Evolutionary conservation across 768 basidiomycete species (phyloP).

Genomic region (Cystofilobasidium capitatum): DNA sequence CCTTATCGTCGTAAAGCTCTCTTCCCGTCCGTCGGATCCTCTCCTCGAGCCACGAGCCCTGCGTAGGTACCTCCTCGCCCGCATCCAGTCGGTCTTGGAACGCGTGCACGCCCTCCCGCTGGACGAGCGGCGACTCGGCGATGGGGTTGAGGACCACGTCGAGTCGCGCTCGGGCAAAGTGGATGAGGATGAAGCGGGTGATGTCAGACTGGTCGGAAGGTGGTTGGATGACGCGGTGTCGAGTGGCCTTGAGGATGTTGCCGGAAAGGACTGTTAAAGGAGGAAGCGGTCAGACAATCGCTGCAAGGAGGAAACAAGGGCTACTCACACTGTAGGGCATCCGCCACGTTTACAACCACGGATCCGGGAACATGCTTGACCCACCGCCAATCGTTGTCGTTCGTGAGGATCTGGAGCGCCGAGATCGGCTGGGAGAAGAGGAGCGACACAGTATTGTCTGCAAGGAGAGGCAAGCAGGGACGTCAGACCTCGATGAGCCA

Average conservation of each 20-base stretch:
- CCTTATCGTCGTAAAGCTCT: constrained; percentile 30
- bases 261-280: constrained; percentile 27
- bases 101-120: constrained; percentile 26
- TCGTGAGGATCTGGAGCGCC: constrained; percentile 34
- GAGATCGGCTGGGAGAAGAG: constrained; percentile 35
- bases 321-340: constrained; percentile 30
- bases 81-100: constrained; percentile 30
- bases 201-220: constrained; percentile 31
- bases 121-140: constrained; percentile 31
- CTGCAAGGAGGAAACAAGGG: too few relatives aligned
- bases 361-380: constrained; percentile 32
- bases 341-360: constrained; percentile 35
- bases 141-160: constrained; percentile 29
- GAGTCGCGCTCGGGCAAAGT: constrained; percentile 27
- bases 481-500: neutral
- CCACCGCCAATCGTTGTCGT: constrained; percentile 33
- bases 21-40: constrained; percentile 31
- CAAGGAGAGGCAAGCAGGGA: neutral
- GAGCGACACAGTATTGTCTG: constrained; percentile 30
- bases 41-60: constrained; percentile 31
- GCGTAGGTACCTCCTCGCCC: constrained; percentile 30
- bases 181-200: constrained; percentile 31
- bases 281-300: neutral
- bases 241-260: constrained; percentile 33
- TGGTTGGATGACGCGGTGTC: constrained; percentile 32